A percentile compares a stretch with the other conserved stretches of the same genome.
phyloP scores from a whole-genome alignment of 2,329 filamentous ascomycete genomes.

The Didymella exigua region DNA sequence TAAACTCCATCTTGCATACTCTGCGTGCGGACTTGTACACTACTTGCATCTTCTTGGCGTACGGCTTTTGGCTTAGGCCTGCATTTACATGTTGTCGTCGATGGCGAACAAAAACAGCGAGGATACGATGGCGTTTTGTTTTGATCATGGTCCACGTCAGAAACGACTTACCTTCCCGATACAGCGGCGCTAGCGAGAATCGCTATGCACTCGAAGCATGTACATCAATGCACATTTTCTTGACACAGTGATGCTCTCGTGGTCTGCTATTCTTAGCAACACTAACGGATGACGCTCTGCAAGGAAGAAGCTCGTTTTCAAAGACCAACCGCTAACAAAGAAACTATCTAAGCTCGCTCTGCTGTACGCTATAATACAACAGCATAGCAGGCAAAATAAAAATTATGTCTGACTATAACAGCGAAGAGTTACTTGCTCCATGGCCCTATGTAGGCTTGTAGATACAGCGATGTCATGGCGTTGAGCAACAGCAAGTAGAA shows the following conservation, averaged over 20 bases:
- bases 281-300: neutral
- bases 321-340: too few species aligned
- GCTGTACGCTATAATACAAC: too few species aligned
- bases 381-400: too few species aligned
- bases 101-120: conserved; percentile 16
- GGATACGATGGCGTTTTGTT: conserved; percentile 4
- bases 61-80: conserved; percentile 12
- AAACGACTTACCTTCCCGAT: neutral
- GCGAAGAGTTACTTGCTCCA: too few species aligned
- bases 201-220: neutral
- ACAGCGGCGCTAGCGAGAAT: neutral
- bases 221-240: neutral
- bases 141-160: neutral
- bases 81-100: conserved; percentile 12
- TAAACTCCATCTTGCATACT: neutral
- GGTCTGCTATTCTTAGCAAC: neutral
- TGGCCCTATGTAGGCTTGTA: too few species aligned
- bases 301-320: too few species aligned
- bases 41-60: conserved; percentile 16
- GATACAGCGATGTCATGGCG: too few species aligned
- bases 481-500: too few species aligned
- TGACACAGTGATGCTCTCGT: neutral
- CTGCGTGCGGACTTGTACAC: conserved; percentile 3
- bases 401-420: too few species aligned
- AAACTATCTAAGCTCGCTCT: too few species aligned